A percentile compares a stretch with the other conserved stretches of the same genome.
Evolutionary conservation across 2,329 filamentous ascomycete genomes (phyloP).

Genomic region (Cladosporium halotolerans): DNA sequence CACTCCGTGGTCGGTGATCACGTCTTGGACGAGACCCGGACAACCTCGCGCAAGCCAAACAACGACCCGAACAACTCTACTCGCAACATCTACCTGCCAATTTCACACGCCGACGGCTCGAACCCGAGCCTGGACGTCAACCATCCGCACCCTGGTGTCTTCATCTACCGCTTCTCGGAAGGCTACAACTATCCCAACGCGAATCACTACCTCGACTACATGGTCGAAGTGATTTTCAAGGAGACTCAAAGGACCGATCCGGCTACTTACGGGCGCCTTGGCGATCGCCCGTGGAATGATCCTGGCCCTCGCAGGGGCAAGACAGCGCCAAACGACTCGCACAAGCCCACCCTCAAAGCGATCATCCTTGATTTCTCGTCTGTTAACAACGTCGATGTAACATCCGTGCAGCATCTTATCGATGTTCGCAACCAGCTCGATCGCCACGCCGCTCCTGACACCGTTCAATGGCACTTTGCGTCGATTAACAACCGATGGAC

Average conservation of each 20-base stretch:
- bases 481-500: slow-evolving; percentile 92
- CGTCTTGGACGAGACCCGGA: slow-evolving; percentile 50
- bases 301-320: slow-evolving; percentile 64
- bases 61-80: slow-evolving; percentile 45
- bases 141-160: slow-evolving; percentile 81
- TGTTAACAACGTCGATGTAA: slow-evolving; percentile 90
- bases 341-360: slow-evolving; percentile 70
- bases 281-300: slow-evolving; percentile 91
- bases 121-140: slow-evolving; percentile 78
- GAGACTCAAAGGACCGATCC: slow-evolving; percentile 72
- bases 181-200: slow-evolving; percentile 96
- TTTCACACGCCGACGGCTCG: slow-evolving; percentile 81
- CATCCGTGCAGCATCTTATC: slow-evolving; percentile 84
- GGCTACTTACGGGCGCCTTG: slow-evolving; percentile 51
- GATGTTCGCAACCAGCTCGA: slow-evolving; percentile 94
- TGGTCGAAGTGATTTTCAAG: slow-evolving; percentile 39
- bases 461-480: slow-evolving; percentile 94
- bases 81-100: slow-evolving; percentile 79
- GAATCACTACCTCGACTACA: slow-evolving; percentile 75
- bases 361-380: slow-evolving; percentile 89
- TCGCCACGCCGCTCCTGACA: slow-evolving; percentile 69
- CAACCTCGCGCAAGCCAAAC: slow-evolving; percentile 24
- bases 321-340: slow-evolving; percentile 38
- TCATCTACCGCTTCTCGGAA: slow-evolving; percentile 92
- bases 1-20: slow-evolving; percentile 78